A percentile compares a stretch with the other conserved stretches of the same genome.
phyloP scores from a whole-genome alignment of 371 early-diverging fungal genomes.

The Capniomyces stellatus region DNA sequence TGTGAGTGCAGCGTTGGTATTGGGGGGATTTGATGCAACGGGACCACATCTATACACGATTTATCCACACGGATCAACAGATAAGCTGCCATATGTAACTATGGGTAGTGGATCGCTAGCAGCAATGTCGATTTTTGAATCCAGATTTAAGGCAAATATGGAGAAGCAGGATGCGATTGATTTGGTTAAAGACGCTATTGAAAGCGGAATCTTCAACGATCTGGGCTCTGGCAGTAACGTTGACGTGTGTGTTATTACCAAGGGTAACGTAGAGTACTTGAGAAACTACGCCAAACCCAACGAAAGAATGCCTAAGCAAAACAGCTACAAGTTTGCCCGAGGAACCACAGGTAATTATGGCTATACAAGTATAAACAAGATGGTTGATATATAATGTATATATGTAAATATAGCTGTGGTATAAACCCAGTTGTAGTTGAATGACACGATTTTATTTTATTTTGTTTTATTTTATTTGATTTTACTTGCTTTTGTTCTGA shows the following conservation, averaged over 20 bases:
- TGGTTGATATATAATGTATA: too few species aligned
- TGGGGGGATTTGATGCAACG: constrained; percentile 89
- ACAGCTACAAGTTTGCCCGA: constrained; percentile 40
- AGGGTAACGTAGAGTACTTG: constrained; percentile 58
- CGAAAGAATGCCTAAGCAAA: constrained; percentile 69
- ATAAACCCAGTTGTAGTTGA: too few species aligned
- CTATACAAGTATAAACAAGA: too few species aligned
- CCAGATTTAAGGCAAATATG: constrained; percentile 70
- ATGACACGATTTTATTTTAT: too few species aligned
- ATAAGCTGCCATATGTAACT: constrained; percentile 88
- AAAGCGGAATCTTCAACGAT: constrained; percentile 99
- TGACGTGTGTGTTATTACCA: constrained; percentile 85
- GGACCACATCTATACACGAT: constrained; percentile 92
- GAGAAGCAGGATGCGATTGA: constrained; percentile 84
- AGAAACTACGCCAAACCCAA: constrained; percentile 78
- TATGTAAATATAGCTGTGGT: too few species aligned
- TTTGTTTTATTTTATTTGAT: too few species aligned
- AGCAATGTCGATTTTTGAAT: constrained; percentile 95
- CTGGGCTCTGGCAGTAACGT: constrained; percentile 98
- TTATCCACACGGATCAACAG: constrained; percentile 94
- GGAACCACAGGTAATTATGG: constrained; percentile 26
- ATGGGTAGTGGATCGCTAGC: constrained; percentile 97
- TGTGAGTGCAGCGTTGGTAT: constrained; percentile 91
- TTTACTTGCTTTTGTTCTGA: too few species aligned
- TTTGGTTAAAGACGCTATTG: constrained; percentile 87